These are phyloP conservation scores for Chlorella sp. DNA, from an alignment of 139 green algal species.

Conservation along the genomic window DNA sequence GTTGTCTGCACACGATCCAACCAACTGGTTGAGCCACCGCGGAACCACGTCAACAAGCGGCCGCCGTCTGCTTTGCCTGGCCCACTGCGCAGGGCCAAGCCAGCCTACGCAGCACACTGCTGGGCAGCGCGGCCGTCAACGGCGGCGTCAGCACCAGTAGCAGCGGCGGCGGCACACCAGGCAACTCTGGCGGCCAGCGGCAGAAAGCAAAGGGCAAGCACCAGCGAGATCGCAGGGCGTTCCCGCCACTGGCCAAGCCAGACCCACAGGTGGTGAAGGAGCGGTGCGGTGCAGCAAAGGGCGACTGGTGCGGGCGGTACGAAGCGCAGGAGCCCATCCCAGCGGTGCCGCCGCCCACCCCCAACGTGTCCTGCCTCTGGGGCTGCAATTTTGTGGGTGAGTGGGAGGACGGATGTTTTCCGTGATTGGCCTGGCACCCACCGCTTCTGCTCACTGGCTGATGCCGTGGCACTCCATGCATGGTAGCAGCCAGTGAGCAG, in stretches of 20 bases:
- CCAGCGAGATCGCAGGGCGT: neutral
- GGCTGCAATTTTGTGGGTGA: constrained; percentile 21
- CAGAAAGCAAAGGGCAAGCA: neutral
- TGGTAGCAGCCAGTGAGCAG: no score
- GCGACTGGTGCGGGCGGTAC: constrained; percentile 29
- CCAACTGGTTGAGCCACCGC: no score
- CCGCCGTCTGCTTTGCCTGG: no score
- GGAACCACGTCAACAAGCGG: no score
- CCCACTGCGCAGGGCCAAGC: neutral
- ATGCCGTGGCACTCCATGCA: no score
- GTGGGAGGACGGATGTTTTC: neutral
- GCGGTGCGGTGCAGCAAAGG: neutral
- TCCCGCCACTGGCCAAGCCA: neutral
- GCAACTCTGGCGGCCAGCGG: neutral
- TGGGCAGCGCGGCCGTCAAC: no score
- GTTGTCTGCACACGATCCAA: no score
- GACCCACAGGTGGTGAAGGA: neutral
- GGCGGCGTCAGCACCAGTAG: neutral
- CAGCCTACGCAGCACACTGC: neutral
- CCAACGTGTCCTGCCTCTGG: constrained; percentile 14
- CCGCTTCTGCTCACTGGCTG: no score
- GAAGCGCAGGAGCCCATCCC: neutral
- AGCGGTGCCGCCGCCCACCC: neutral
- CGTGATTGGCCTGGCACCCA: no score
- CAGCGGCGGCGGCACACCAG: neutral